These are phyloP conservation scores for Kalaharituber pfeilii DNA, from an alignment of 2,329 filamentous ascomycete genomes.

Conservation along the genomic window DNA sequence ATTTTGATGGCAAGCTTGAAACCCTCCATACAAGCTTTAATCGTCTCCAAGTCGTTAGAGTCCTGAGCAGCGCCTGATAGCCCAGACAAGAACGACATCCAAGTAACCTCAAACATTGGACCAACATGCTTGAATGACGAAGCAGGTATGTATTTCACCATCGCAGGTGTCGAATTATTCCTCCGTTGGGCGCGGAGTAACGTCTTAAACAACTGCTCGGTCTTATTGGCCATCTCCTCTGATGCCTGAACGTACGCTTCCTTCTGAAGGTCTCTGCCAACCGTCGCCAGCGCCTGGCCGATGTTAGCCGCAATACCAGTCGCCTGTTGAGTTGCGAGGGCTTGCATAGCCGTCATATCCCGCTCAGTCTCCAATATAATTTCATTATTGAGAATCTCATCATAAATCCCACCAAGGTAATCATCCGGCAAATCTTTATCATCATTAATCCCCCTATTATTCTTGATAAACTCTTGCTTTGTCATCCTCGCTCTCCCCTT, in stretches of 20 bases:
- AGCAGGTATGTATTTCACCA: constrained; percentile 67
- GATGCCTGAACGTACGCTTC: constrained; percentile 92
- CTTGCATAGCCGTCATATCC: constrained; percentile 44
- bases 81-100: constrained; percentile 97
- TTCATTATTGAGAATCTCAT: constrained; percentile 80
- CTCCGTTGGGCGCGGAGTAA: constrained; percentile 76
- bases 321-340: constrained; percentile 47
- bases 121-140: constrained; percentile 90
- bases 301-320: constrained; percentile 62
- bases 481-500: constrained; percentile 65
- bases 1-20: constrained; percentile 89
- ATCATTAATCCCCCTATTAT: constrained; percentile 96
- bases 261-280: constrained; percentile 75
- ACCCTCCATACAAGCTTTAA: constrained; percentile 83
- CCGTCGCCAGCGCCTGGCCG: constrained; percentile 76
- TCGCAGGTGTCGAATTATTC: constrained; percentile 46
- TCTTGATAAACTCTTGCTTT: constrained; percentile 95
- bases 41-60: constrained; percentile 78
- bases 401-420: constrained; percentile 74
- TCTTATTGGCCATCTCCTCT: constrained; percentile 73
- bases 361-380: constrained; percentile 89
- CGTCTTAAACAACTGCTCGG: constrained; percentile 78
- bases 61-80: constrained; percentile 88
- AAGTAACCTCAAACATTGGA: constrained; percentile 96
- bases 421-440: constrained; percentile 83